phyloP scores from a whole-genome alignment of 2,329 filamentous ascomycete genomes.

The Penicillium sp. region DNA sequence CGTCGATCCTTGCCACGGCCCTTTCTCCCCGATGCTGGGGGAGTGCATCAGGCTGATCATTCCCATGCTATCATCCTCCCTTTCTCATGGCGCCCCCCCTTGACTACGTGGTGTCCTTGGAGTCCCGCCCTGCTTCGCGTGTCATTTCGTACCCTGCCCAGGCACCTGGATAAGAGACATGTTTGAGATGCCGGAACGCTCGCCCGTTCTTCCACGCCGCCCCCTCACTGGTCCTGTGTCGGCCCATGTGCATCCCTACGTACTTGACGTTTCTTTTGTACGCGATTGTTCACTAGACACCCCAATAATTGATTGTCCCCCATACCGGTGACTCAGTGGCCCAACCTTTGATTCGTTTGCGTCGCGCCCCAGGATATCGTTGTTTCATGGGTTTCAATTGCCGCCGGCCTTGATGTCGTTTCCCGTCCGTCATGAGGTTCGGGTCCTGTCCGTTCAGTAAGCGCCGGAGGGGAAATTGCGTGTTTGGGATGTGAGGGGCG shows the following conservation, averaged over 20 bases:
- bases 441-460: not conserved
- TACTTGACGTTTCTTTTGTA: not conserved
- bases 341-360: not conserved
- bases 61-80: slow-evolving; percentile 11
- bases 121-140: not conserved
- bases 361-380: not conserved
- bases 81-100: not conserved
- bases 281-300: not conserved
- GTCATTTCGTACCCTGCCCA: not conserved
- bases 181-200: not conserved
- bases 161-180: not conserved
- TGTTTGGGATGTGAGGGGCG: not conserved
- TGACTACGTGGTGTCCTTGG: not conserved
- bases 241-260: not conserved
- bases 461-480: not conserved
- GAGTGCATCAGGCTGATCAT: slow-evolving; percentile 17
- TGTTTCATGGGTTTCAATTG: not conserved
- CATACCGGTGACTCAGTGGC: not conserved
- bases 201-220: not conserved
- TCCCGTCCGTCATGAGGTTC: not conserved
- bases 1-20: slow-evolving; percentile 10
- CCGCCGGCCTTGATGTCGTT: not conserved
- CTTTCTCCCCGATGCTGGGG: slow-evolving; percentile 18
- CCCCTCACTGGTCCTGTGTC: not conserved
- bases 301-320: not conserved